phyloP scores from a whole-genome alignment of 805 yeast genomes.

The Sporopachydermia lactativora region DNA sequence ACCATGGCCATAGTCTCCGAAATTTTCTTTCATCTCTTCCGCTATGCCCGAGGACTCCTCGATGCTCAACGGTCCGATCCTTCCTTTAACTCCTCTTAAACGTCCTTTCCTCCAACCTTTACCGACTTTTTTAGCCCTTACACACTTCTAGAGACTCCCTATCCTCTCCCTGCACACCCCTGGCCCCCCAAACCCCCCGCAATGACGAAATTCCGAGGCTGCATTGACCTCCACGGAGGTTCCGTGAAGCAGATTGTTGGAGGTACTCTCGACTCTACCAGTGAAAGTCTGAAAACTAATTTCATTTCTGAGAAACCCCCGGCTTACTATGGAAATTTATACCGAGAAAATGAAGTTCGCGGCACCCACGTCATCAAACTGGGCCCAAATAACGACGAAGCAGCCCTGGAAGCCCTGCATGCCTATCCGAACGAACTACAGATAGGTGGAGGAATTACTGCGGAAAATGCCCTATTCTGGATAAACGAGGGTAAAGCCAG shows the following conservation, averaged over 20 bases:
- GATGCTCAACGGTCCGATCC: too few relatives aligned
- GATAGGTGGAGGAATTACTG: constrained; percentile 87
- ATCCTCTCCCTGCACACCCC: too few relatives aligned
- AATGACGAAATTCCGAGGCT: constrained; percentile 86
- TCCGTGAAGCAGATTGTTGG: constrained; percentile 96
- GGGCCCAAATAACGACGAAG: constrained; percentile 71
- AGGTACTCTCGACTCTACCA: constrained; percentile 59
- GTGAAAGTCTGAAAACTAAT: constrained; percentile 44
- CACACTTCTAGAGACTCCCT: too few relatives aligned
- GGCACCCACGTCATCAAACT: constrained; percentile 93
- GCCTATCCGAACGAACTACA: constrained; percentile 69
- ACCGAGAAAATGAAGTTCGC: constrained; percentile 36
- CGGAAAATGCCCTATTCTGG: constrained; percentile 66
- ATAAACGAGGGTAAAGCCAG: constrained; percentile 53
- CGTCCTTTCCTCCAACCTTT: too few relatives aligned
- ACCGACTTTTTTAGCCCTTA: too few relatives aligned
- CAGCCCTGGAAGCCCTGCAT: constrained; percentile 62
- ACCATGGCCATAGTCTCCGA: too few relatives aligned
- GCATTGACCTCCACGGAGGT: constrained; percentile 92
- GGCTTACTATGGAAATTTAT: constrained; percentile 59
- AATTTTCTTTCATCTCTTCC: too few relatives aligned
- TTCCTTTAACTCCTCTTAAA: too few relatives aligned
- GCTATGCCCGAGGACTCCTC: too few relatives aligned
- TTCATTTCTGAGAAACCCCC: constrained; percentile 69
- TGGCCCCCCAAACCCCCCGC: neutral